Evolutionary conservation across 257 asterid genomes (phyloP).

Genomic region (Scutellaria galericulata): DNA sequence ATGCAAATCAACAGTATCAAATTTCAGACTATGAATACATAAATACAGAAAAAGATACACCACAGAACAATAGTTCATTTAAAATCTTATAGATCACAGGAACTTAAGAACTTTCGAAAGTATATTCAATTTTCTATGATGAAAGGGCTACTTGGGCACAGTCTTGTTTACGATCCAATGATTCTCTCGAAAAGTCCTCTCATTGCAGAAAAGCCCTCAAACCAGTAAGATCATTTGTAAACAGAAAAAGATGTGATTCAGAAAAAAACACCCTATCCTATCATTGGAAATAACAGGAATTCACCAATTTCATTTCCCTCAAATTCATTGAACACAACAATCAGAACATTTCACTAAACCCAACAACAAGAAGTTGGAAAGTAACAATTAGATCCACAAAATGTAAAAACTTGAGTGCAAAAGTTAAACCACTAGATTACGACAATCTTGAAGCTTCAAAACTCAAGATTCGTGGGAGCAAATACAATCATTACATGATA

Average conservation of each 20-base stretch:
- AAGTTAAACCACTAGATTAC: constrained; percentile 7
- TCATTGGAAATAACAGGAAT: not conserved
- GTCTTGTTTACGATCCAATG: constrained; percentile 18
- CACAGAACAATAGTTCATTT: not conserved
- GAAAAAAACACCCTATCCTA: not conserved
- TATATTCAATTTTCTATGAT: not conserved
- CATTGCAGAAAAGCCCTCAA: not conserved
- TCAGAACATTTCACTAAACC: not conserved
- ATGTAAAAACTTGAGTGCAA: constrained; percentile 18
- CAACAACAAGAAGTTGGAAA: constrained; percentile 30
- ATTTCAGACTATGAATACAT: not conserved
- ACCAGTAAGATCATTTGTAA: not conserved
- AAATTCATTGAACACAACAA: constrained; percentile 1
- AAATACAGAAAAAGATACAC: not conserved
- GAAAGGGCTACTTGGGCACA: not conserved
- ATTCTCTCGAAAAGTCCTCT: not conserved
- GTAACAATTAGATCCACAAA: constrained; percentile 39
- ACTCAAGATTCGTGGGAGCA: constrained; percentile 26
- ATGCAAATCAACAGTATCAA: not conserved
- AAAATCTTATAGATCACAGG: constrained; percentile 9
- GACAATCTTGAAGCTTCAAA: constrained; percentile 9
- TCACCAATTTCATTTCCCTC: constrained; percentile 15
- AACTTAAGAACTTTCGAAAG: constrained; percentile 13
- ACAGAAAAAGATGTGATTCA: not conserved
- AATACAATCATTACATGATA: not conserved